These are phyloP conservation scores for Simmondsia chinensis DNA, from an alignment of 148 eudicot species.

Conservation along the genomic window DNA sequence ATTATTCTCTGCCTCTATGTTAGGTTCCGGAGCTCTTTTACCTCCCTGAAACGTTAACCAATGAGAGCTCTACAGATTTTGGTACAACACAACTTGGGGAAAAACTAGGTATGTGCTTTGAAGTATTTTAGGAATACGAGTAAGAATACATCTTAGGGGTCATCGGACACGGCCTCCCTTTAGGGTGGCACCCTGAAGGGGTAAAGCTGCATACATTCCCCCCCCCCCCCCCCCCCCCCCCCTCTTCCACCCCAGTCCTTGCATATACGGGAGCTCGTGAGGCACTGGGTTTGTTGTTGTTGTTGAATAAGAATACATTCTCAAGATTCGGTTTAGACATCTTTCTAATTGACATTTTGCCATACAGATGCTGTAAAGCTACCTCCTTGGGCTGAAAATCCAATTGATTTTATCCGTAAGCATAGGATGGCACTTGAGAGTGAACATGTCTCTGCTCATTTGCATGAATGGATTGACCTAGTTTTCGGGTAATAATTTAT, in stretches of 20 bases:
- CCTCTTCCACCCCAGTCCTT: not conserved
- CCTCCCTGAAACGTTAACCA: conserved; percentile 80
- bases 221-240: too few species aligned
- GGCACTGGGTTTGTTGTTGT: too few species aligned
- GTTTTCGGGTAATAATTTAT: conserved; percentile 69
- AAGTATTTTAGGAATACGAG: not conserved
- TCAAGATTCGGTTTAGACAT: not conserved
- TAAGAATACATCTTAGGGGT: too few species aligned
- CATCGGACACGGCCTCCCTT: too few species aligned
- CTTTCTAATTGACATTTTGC: not conserved
- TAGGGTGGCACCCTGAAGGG: too few species aligned
- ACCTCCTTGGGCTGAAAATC: conserved; percentile 94
- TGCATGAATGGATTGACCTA: conserved; percentile 99
- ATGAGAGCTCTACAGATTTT: conserved; percentile 81
- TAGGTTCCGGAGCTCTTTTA: conserved; percentile 99
- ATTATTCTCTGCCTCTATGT: conserved; percentile 1
- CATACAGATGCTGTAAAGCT: conserved; percentile 66
- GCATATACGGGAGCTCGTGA: too few species aligned
- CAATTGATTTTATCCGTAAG: conserved; percentile 84
- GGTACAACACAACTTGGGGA: conserved; percentile 95
- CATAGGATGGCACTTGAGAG: conserved; percentile 98
- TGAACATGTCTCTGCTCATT: conserved; percentile 94
- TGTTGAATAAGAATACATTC: not conserved
- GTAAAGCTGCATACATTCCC: too few species aligned
- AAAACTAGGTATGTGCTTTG: conserved; percentile 64